Evolutionary conservation across 1,284 basidiomycete genomes (phyloP), one percentile per base, ranked within the genome.

Genomic region (Trametes versicolor): DNA sequence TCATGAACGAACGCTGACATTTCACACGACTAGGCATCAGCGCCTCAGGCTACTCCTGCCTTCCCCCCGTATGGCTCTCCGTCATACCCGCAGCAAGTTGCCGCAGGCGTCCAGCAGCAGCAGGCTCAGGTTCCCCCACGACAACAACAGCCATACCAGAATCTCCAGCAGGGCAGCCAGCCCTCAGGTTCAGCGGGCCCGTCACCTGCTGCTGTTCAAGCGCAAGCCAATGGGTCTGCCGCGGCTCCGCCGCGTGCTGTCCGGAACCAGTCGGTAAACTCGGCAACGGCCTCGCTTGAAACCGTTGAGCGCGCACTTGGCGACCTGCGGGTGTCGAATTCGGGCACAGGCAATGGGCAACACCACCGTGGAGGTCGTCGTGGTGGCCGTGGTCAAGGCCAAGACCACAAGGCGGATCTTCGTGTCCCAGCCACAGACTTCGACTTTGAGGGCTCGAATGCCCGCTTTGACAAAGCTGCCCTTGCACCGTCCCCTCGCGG

Each of bases 271-370:
- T 80, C 89, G 23, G 84, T 93, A 17, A 87, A 87, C 69, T 89
- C 87, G 10, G 92, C 91, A 2, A 86, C 89, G 0, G 89, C 88
- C 0, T 92, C 92, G 3, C 80, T 93, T 60, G 89, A 93, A 77
- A 91, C 86, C 36, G 90, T 94, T 52, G 91, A 93, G 71, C 89
- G 90, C 59, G 92, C 92, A 1, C 79, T 94, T n/a, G 89, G 88
- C 47, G 91, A 93, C 71, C 77, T 94, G 58, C 88, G 90, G 56
- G 85, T 87, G 7, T 79, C 84, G 19, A 67, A 62, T 47, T 75
- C 54, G 7, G 23, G 45, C 21, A 69, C 64, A n/a, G 68, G 66
- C 51, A 66, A 61, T 43, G 66, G 65, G 23, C 70, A 65, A 43
- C 68, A 61, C 41, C 73, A 74, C n/a, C 75, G 76, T 36, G 79